phyloP scores from a whole-genome alignment of 176 grass and related monocot genomes.

The Aegilops sharonensis region DNA sequence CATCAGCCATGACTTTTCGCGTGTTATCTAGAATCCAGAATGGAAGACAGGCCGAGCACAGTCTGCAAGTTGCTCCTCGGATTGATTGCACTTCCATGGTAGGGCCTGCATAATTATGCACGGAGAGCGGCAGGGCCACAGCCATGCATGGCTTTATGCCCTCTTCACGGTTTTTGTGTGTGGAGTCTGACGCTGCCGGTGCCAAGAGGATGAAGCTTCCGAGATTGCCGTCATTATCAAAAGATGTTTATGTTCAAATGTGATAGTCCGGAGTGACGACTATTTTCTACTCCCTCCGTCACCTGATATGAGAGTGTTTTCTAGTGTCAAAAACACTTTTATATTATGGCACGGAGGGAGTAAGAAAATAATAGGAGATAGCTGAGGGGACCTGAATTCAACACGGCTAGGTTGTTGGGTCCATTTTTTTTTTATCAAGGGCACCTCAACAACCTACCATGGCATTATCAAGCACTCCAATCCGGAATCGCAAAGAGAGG shows the following conservation, averaged over 20 bases:
- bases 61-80: background rate
- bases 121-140: background rate
- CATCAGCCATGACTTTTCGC: background rate
- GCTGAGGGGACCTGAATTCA: background rate
- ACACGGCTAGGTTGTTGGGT: background rate
- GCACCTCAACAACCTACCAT: background rate
- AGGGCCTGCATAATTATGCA: background rate
- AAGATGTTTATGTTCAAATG: background rate
- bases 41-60: background rate
- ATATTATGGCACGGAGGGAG: too few relatives aligned
- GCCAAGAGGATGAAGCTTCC: background rate
- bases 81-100: background rate
- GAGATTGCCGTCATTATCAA: background rate
- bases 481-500: background rate
- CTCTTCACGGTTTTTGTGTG: background rate
- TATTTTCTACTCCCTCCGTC: background rate
- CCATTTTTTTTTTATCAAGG: background rate
- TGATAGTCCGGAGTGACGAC: background rate
- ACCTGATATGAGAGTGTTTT: too few relatives aligned
- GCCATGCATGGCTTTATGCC: background rate
- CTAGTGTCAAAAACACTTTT: too few relatives aligned
- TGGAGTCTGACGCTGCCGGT: background rate
- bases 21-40: background rate
- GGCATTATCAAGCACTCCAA: background rate
- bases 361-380: background rate